Percentiles rank a stretch among this genome's conserved stretches.
phyloP scores from a whole-genome alignment of 768 basidiomycete species.

The Trametes cinnabarina region DNA sequence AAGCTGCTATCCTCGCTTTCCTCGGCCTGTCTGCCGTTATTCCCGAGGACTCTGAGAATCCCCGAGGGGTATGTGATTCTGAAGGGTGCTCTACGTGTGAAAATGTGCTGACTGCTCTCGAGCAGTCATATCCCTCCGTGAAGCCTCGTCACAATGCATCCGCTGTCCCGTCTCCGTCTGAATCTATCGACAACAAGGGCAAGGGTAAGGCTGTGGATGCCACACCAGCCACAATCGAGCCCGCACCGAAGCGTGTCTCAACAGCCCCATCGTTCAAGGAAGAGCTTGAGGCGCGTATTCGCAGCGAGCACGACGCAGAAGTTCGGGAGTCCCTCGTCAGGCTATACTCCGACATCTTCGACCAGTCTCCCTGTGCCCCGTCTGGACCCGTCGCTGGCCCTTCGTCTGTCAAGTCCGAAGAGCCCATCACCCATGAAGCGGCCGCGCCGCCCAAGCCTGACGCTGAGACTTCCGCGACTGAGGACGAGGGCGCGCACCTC shows the following conservation, averaged over 20 bases:
- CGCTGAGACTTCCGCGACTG: background rate
- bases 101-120: background rate
- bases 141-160: background rate
- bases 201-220: conserved; percentile 25
- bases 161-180: background rate
- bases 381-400: conserved; percentile 4
- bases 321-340: conserved; percentile 11
- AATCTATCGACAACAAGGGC: conserved; percentile 17
- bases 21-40: background rate
- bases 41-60: background rate
- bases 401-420: background rate
- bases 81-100: background rate
- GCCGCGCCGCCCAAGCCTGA: background rate
- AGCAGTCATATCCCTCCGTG: background rate
- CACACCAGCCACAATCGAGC: background rate
- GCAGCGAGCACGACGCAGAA: conserved; percentile 18
- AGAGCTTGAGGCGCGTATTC: conserved; percentile 14
- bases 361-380: background rate
- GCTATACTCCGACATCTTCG: conserved; percentile 20
- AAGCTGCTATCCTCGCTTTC: background rate
- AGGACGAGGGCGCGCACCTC: conserved; percentile 14
- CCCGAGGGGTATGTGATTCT: background rate
- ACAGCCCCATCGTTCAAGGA: conserved; percentile 13
- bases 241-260: background rate
- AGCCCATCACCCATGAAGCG: background rate